These are phyloP conservation scores for Sextonia rubra DNA, from an alignment of 164 flowering plant genomes.

Conservation along the genomic window DNA sequence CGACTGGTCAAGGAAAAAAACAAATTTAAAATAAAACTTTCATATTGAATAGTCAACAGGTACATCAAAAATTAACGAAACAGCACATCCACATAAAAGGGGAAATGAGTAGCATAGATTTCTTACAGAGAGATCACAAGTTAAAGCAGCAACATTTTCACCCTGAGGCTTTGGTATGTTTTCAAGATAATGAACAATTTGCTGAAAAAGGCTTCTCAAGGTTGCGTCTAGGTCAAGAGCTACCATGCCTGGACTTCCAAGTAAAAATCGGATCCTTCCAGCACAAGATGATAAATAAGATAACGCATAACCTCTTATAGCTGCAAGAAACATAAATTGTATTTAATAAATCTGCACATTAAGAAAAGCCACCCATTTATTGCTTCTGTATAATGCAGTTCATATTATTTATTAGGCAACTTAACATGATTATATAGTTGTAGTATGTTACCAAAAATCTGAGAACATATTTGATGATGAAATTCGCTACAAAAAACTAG, in stretches of 20 bases:
- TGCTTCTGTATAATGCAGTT: not conserved
- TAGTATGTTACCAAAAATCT: not conserved
- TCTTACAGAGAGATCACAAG: slow-evolving; percentile 92
- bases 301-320: slow-evolving; percentile 91
- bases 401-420: not conserved
- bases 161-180: slow-evolving; percentile 91
- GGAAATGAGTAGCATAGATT: slow-evolving; percentile 1
- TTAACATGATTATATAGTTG: too few relatives aligned
- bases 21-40: too few relatives aligned
- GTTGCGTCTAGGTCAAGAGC: slow-evolving; percentile 87
- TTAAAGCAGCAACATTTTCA: slow-evolving; percentile 75
- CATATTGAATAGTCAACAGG: too few relatives aligned
- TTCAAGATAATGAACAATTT: slow-evolving; percentile 85
- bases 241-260: slow-evolving; percentile 97
- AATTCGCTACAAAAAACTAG: not conserved
- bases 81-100: too few relatives aligned
- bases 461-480: not conserved
- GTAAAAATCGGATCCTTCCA: slow-evolving; percentile 87
- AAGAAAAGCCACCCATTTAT: not conserved
- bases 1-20: too few relatives aligned
- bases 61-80: too few relatives aligned
- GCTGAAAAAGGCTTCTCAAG: slow-evolving; percentile 79
- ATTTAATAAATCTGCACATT: not conserved
- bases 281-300: slow-evolving; percentile 92
- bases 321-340: slow-evolving; percentile 43